Percentiles rank a stretch among this genome's conserved stretches.
phyloP scores from a whole-genome alignment of 768 basidiomycete genomes.

The Boletus reticuloceps region DNA sequence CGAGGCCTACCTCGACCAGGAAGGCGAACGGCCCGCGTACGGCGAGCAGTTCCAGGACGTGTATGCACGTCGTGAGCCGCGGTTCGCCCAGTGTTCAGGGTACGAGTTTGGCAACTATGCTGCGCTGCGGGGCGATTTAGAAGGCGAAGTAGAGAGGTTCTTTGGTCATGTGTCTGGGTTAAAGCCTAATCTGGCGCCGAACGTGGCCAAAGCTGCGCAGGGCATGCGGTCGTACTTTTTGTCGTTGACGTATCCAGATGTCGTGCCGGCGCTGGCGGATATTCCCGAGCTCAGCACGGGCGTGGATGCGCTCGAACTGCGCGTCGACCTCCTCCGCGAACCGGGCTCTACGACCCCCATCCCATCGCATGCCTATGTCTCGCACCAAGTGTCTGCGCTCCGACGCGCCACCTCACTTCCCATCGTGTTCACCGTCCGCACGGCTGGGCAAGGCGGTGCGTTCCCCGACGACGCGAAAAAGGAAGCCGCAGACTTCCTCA shows the following conservation, averaged over 20 bases:
- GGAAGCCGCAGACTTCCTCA: conserved; percentile 72
- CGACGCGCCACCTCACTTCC: conserved; percentile 78
- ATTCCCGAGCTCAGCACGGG: conserved; percentile 78
- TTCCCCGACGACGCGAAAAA: conserved; percentile 78
- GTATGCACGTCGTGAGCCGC: conserved; percentile 77
- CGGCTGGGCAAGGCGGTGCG: conserved; percentile 83
- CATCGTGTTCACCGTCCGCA: conserved; percentile 89
- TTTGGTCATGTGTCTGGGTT: conserved; percentile 84
- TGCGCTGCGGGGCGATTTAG: conserved; percentile 31
- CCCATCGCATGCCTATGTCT: conserved; percentile 70
- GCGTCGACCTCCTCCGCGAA: conserved; percentile 81
- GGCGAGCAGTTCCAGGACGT: conserved; percentile 86
- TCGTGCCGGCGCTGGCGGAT: conserved; percentile 62
- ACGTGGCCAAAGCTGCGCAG: conserved; percentile 34
- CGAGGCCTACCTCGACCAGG: conserved; percentile 72
- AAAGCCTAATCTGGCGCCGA: conserved; percentile 59
- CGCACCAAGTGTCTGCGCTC: conserved; percentile 75
- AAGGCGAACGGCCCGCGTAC: conserved; percentile 81
- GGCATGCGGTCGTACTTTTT: conserved; percentile 87
- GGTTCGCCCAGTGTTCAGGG: conserved; percentile 80
- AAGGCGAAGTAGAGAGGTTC: conserved; percentile 73
- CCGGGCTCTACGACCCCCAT: conserved; percentile 50
- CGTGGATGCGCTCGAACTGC: conserved; percentile 90
- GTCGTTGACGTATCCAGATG: conserved; percentile 87
- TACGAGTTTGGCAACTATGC: conserved; percentile 84